Evolutionary conservation across 2,329 filamentous ascomycete species (phyloP), one percentile per base, ranked within the genome.

Genomic region (Mollisia scopiformis): DNA sequence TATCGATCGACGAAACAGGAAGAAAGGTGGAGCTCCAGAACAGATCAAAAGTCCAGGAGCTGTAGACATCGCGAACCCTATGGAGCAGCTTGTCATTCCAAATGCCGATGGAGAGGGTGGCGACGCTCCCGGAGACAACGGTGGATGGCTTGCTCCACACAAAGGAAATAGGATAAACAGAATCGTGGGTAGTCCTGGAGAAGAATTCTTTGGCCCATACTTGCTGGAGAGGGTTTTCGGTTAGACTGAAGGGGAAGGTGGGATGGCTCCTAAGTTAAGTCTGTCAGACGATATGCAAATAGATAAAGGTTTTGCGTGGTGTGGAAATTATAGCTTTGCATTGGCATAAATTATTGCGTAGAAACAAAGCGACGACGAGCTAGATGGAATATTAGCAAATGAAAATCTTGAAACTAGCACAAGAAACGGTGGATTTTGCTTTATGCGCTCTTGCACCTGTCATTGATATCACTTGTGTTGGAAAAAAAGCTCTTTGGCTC

Each of bases 81-180:
- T 70, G 64, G 72, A 71, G 71, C 64, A 59, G 28, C 28, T 77
- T 30, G 70, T 75, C 50, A 66, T 79, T 69, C 73, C 80, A 64
- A 71, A 78, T 66, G 72, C 80, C 57, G 76, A 78, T 3, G 63
- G 76, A 46, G 77, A 81, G 54, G 81, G 82, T 23, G 78, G 80
- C 47, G 83, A 84, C 66, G 82, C 88, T 30, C 82, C 88, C 0
- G 90, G 88, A 41, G 94, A 98, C 74, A 80, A 87, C 75, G 76
- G 85, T 68, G 79, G 88, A 55, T 98, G 95, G 95, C 75, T 95
- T 71, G 92, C 88, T 73, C 74, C 77, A 14, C 80, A 78, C 66
- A 88, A 85, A 70, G 93, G 93, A 6, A 99, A 98, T 77, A 84
- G 91, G 57, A 83, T 99, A 65, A 84, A 86, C 75, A 84, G 92